Evolutionary conservation across 1,139 yeast genomes (phyloP).

Genomic region (Magnusiomyces ingens): DNA sequence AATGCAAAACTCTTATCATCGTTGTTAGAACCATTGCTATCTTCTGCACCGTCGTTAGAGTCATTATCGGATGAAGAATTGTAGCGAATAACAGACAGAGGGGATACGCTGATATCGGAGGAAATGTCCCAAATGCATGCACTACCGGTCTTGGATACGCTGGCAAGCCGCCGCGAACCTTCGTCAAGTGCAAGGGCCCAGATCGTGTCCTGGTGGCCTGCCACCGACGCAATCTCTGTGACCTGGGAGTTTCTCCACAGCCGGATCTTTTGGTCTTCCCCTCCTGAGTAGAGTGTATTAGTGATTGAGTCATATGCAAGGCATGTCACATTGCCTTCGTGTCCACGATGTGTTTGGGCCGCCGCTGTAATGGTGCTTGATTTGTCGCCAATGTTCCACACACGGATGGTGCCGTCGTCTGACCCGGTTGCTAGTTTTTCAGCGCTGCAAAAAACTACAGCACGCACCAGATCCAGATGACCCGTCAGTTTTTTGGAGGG

Average conservation of each 20-base stretch:
- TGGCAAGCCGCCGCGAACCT: slow-evolving; percentile 21
- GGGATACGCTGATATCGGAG: not conserved
- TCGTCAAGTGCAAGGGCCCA: slow-evolving; percentile 22
- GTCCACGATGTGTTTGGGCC: slow-evolving; percentile 19
- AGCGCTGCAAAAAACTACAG: slow-evolving; percentile 16
- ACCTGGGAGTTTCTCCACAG: slow-evolving; percentile 16
- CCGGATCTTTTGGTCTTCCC: slow-evolving; percentile 21
- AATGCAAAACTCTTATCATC: slow-evolving; percentile 10
- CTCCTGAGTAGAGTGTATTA: slow-evolving; percentile 22
- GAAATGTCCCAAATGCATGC: slow-evolving; percentile 20
- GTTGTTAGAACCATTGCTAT: slow-evolving; percentile 4
- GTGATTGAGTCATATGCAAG: slow-evolving; percentile 20
- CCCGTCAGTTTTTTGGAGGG: slow-evolving; percentile 7
- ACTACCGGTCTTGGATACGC: slow-evolving; percentile 27
- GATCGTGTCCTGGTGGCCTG: slow-evolving; percentile 22
- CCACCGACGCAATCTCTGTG: slow-evolving; percentile 2
- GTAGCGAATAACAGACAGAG: not conserved
- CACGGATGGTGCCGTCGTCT: slow-evolving; percentile 22
- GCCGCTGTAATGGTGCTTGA: slow-evolving; percentile 9
- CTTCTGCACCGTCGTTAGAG: not conserved
- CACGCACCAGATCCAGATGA: slow-evolving; percentile 17
- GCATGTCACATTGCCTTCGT: slow-evolving; percentile 21
- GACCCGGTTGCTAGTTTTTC: slow-evolving; percentile 20
- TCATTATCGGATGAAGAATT: not conserved
- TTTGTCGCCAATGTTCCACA: slow-evolving; percentile 19